Percentiles rank a stretch among this genome's conserved stretches.
phyloP scores from a whole-genome alignment of 2,329 filamentous ascomycete species.

The Botryotinia calthae region DNA sequence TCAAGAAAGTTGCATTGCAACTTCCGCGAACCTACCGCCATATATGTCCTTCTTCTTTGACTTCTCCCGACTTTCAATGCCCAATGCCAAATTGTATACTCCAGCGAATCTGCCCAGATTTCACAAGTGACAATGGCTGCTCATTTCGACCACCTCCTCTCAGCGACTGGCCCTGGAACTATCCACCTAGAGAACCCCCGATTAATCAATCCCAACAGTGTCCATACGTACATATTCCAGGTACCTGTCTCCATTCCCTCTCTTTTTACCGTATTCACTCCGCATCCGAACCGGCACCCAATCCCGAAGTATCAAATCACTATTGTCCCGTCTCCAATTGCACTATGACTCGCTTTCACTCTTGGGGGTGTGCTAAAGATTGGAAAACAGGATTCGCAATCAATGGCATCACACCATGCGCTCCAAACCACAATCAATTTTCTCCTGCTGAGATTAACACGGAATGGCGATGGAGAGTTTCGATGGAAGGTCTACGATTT shows the following conservation, averaged over 20 bases:
- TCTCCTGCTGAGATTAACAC: neutral
- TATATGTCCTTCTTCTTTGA: constrained; percentile 7
- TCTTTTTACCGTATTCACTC: neutral
- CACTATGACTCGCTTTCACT: neutral
- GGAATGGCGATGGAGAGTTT: constrained; percentile 13
- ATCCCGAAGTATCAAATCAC: neutral
- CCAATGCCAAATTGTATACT: neutral
- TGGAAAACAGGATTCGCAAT: constrained; percentile 5
- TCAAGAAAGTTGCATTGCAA: neutral
- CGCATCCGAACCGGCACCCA: neutral
- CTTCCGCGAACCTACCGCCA: constrained; percentile 6
- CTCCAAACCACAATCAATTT: neutral
- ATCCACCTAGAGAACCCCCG: neutral
- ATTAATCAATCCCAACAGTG: neutral
- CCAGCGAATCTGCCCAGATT: constrained; percentile 2
- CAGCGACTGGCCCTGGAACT: neutral
- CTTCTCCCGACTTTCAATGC: neutral
- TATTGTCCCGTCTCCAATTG: neutral
- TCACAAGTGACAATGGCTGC: constrained; percentile 8
- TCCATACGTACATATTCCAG: neutral
- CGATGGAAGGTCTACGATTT: constrained; percentile 4
- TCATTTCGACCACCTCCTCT: neutral
- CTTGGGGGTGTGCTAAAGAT: constrained; percentile 8
- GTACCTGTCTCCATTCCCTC: neutral
- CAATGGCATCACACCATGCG: neutral